Base-by-base conservation (phyloP, 2,329 filamentous ascomycete species). In the Fusarium penzigii region DNA sequence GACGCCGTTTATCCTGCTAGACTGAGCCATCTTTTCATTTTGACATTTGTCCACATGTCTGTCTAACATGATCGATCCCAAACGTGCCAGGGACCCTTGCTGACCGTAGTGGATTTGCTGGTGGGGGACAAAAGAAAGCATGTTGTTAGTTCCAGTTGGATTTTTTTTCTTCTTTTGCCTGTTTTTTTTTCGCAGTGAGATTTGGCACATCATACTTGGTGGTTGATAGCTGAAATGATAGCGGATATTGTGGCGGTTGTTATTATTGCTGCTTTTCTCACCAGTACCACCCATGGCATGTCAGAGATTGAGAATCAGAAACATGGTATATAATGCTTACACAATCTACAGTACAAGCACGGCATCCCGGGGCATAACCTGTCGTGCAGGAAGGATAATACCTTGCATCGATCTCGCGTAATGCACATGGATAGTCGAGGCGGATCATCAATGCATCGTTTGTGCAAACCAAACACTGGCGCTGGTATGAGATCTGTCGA, bases 381-480 rank as follows among this genome's bases (percentile, higher is more conserved):
- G 58, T 61, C 62, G 51, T 64, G 61, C 59, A 64, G 57, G 60
- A 55, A 64, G 56, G 60, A 55, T 34, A 55, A 49, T 29, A 45
- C 43, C 53, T 60, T 55, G 61, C 56, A 63, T 57, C 62, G 62
- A 64, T 65, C 62, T 62, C 49, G 58, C 55, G 50, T 56, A 53
- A 59, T 56, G 58, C 57, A 60, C 48, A 57, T 44, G 44, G 42
- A 45, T 53, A 51, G 13, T 44, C 49, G 48, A 44, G 50, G 56
- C 54, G 56, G 62, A 65, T 65, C 62, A 50, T 42, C 48, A 56
- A 61, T 64, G 62, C 62, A 64, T 48, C 62, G 58, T 58, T 58
- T 64, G 56, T 64, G 62, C 62, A 64, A 54, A 56, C 20, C 20
- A 25, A 39, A 43, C 48, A 57, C 45, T 59, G 58, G 55, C 52